Evolutionary conservation across 2,329 filamentous ascomycete genomes (phyloP), one percentile per base, ranked within the genome.

Genomic region (Neophaeococcomyces aloes): DNA sequence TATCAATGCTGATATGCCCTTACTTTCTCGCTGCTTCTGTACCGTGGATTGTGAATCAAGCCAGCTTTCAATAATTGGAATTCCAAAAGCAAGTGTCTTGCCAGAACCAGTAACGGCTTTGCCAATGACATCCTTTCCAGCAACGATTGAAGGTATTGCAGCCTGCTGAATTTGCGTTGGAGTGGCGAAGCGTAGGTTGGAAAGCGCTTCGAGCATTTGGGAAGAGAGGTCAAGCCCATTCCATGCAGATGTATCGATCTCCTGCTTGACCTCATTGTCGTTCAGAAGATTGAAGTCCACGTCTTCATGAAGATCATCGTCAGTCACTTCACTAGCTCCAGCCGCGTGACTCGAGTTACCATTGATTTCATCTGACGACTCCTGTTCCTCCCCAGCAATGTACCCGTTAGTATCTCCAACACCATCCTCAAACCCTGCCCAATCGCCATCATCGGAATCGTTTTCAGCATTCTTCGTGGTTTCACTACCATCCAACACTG

Each of bases 61-160:
- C 71, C 82, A 95, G 44, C 75, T 73, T 62, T 98, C 88, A 7
- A 96, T 70, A 44, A 98, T 91, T 0, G 91, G 91, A 49, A 98
- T 87, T 1, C 83, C 86, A 62, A 94, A 98, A 0, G 91, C 89
- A 34, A 98, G 69, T 0, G 91, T 98, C 66, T 98, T 98, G 55
- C 91, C 91, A 11, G 91, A 96, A 52, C 91, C 91, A 0, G 91
- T 98, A 8, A 89, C 83, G 2, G 91, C 91, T 66, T 98, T 98
- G 32, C 91, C 91, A 51, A 98, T 83, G 13, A 96, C 82, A 62
- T 98, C 89, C 59, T 85, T 83, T 0, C 89, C 89, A 4, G 78
- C 76, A 15, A 89, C 61, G 35, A 95, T 84, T 42, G 84, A 75
- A 0, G 91, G 88, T 54, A 98, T 94, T 1, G 85, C 72, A 27